Evolutionary conservation across 441 rosid species (phyloP).

Genomic region (Isatis lusitanica): DNA sequence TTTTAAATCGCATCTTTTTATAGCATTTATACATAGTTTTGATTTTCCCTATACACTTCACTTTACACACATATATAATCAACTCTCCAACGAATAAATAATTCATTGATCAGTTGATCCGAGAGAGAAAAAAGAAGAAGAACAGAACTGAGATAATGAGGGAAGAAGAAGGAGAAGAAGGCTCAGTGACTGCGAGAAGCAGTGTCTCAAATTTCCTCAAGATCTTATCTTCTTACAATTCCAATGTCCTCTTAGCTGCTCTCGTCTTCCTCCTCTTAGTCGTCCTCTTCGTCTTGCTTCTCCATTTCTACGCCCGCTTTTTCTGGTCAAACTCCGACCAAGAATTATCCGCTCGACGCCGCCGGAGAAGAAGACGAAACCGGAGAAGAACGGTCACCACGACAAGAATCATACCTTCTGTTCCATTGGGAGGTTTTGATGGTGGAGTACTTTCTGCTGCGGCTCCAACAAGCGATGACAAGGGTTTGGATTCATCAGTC

Average conservation of each 20-base stretch:
- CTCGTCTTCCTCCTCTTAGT: slow-evolving; percentile 66
- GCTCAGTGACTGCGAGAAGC: not conserved
- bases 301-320: slow-evolving; percentile 80
- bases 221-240: slow-evolving; percentile 63
- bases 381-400: slow-evolving; percentile 36
- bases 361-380: slow-evolving; percentile 26
- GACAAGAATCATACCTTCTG: slow-evolving; percentile 37
- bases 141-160: not conserved
- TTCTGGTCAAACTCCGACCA: slow-evolving; percentile 45
- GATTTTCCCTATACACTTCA: slow-evolving; percentile 4
- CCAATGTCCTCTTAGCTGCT: slow-evolving; percentile 69
- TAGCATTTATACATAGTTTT: not conserved
- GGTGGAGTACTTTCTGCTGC: not conserved
- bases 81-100: not conserved
- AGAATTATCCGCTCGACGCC: slow-evolving; percentile 34
- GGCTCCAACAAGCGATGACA: slow-evolving; percentile 22
- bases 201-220: slow-evolving; percentile 36
- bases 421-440: not conserved
- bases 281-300: slow-evolving; percentile 74
- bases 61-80: slow-evolving; percentile 21
- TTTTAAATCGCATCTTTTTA: not conserved
- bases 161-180: not conserved
- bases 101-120: not conserved
- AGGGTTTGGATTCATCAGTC: slow-evolving; percentile 61
- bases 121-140: not conserved